Evolutionary conservation across 768 basidiomycete genomes (phyloP), one percentile per base, ranked within the genome.

Genomic region (Hemileccinum rubropunctum): DNA sequence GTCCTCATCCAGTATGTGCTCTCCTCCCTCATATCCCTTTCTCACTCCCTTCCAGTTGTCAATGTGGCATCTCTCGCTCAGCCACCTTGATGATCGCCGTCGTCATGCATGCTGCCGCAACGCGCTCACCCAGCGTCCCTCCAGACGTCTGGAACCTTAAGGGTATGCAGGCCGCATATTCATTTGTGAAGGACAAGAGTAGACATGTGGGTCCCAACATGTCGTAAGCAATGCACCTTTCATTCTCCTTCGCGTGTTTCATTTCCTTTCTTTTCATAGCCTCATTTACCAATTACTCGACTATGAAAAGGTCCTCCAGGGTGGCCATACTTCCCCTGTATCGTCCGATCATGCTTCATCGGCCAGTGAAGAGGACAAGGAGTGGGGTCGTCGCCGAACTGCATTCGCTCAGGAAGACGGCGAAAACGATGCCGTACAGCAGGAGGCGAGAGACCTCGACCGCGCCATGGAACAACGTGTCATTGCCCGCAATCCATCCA

Each of bases 241-340:
- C 57, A 64, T 59, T 53, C 51, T 41, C 56, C 18, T 57, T 45
- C 60, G 52, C 56, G 38, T 51, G 50, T 63, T 51, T 53, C 53
- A 59, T 58, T 50, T 58, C 41, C 52, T 50, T 55, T 47, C 58
- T 42, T 58, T 51, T 45, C 56, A 57, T 59, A 92, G 91, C 50
- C 83, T 95, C 66, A 93, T 95, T 71, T 94, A 94, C 76, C 92
- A 95, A 71, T 76, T 95, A 39, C 75, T 92, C 60, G 93, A 95
- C 66, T 95, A 94, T 68, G 91, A 94, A 68, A 87, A 90, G 54
- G 77, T 76, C 44, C 71, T 90, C 48, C 80, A 77, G 58, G 71
- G 76, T 36, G 77, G 75, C 47, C 67, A 70, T 49, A 59, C 65
- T 18, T 82, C 81, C 5, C 78, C 77, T 43, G 75, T 70, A 15